Evolutionary conservation across 225 moss, liverwort and hornwort species (phyloP), one percentile per base, ranked within the genome.

Genomic region (Physcomitrium patens): DNA sequence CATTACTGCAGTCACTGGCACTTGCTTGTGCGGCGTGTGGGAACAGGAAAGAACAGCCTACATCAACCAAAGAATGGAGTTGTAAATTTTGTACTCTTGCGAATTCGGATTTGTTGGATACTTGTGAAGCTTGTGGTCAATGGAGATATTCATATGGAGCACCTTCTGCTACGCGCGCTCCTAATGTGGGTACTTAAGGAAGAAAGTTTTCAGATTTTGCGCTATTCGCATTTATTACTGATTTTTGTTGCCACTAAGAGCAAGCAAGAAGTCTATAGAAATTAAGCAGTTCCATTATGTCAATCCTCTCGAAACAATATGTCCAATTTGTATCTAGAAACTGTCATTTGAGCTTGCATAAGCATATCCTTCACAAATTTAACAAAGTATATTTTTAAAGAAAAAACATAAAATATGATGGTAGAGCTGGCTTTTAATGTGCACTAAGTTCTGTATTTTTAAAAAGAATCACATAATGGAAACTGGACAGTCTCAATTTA

Each of bases 101-200:
- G 73, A 99, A 99, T 74, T 76, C 83, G 56, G 80, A 81, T 46
- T 61, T 89, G 60, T 54, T 92, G n/a, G 80, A 82, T 54, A 93
- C 90, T 41, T 99, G 99, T 75, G 95, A 87, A 69, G 95, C 93
- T 22, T 99, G 99, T 84, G 82, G 82, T 46, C 90, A 95, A 72
- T 99, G 99, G 99, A 89, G 91, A 79, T 95, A 85, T 64, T 99
- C 99, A 8, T 82, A 91, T 71, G 99, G 99, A 74, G 90, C 93
- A 47, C 99, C 95, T 43, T 66, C 82, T 9, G 81, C 89, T 49
- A 73, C 72, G 0, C 81, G 89, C 20, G 91, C 85, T 2, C 90
- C 96, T 5, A 85, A 90, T 80, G 90, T 96, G 47, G 96, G 96
- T 49, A 93, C 93, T 10, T 96, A 76, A 49, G 56, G 51, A 55